Evolutionary conservation across 2,329 filamentous ascomycete species (phyloP), one percentile per base, ranked within the genome.

Genomic region (Xylaria polymorpha): DNA sequence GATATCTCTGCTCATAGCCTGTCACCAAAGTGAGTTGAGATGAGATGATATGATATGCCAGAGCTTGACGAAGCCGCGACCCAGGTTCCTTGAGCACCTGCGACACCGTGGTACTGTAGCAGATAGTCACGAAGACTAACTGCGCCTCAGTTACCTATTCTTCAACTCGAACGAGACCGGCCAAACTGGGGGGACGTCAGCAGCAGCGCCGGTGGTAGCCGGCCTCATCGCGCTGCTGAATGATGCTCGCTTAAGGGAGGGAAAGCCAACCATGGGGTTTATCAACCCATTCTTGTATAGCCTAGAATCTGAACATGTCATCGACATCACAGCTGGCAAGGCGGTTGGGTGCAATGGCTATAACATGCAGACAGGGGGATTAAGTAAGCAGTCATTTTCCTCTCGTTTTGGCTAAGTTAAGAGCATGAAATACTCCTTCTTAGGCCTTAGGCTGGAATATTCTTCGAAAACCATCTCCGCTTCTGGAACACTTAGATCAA

Each of bases 241-340:
- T 39, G 69, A 71, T 51, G 69, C 69, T 5, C 66, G 69, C 14
- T 41, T 71, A n/a, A 64, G 39, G 32, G 66, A 48, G 41, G 69
- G 66, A n/a, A 71, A 68, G 41, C 61, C 69, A 4, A 61, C 65
- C 1, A 57, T 70, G 60, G 68, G 68, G 0, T 70, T 68, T 41
- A 65, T 70, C 39, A 70, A 70, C 32, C 68, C 65, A 4, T 67
- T 70, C 20, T 56, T 70, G 20, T 70, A 70, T 50, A 65, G 58
- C 37, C 44, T 71, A 29, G 58, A 55, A 35, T 14, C 57, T 22
- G 61, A 61, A 2, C 22, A 48, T 4, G 64, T 73, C 20, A 62
- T 57, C n/a, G 71, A 72, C 18, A 56, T 73, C 25, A 67, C 68
- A 69, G 61, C 71, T 37, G 81, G 74, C n/a, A 66, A 69, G n/a